These are phyloP conservation scores for Amylostereum areolatum DNA, from an alignment of 1,284 basidiomycete genomes.

Conservation along the genomic window DNA sequence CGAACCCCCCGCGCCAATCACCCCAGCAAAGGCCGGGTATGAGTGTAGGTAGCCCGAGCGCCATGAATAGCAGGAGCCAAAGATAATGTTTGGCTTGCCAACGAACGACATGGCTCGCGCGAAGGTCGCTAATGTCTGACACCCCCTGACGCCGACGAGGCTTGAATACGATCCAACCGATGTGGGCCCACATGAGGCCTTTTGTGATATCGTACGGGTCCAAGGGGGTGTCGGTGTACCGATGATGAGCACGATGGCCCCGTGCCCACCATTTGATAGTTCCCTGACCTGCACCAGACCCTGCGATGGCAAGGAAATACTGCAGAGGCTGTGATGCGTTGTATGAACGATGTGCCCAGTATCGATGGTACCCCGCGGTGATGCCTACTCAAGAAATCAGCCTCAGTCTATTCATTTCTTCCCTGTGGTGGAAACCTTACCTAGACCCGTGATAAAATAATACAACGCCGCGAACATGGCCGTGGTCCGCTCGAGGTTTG, in stretches of 20 bases:
- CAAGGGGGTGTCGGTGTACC: slow-evolving; percentile 86
- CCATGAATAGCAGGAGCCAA: slow-evolving; percentile 41
- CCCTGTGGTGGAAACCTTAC: slow-evolving; percentile 4
- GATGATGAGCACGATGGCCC: slow-evolving; percentile 85
- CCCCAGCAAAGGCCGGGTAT: slow-evolving; percentile 76
- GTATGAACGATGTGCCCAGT: slow-evolving; percentile 90
- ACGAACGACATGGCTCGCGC: slow-evolving; percentile 65
- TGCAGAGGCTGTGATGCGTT: slow-evolving; percentile 75
- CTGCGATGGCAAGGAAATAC: slow-evolving; percentile 69
- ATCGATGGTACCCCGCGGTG: slow-evolving; percentile 73
- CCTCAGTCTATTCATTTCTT: neutral
- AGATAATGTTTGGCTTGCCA: slow-evolving; percentile 82
- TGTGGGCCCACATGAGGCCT: slow-evolving; percentile 78
- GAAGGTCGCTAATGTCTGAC: slow-evolving; percentile 79
- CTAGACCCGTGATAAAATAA: slow-evolving; percentile 58
- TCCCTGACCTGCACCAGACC: slow-evolving; percentile 84
- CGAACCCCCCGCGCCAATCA: slow-evolving; percentile 82
- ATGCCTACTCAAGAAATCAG: slow-evolving; percentile 17
- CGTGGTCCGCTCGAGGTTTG: slow-evolving; percentile 37
- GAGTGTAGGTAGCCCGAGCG: slow-evolving; percentile 66
- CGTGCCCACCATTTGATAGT: slow-evolving; percentile 93
- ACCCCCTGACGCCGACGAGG: slow-evolving; percentile 71
- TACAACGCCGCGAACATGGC: slow-evolving; percentile 40
- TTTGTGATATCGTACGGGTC: slow-evolving; percentile 87
- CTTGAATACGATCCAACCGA: slow-evolving; percentile 89